These are phyloP conservation scores for Stenocarpella maydis DNA, from an alignment of 2,329 filamentous ascomycete genomes.

Conservation along the genomic window DNA sequence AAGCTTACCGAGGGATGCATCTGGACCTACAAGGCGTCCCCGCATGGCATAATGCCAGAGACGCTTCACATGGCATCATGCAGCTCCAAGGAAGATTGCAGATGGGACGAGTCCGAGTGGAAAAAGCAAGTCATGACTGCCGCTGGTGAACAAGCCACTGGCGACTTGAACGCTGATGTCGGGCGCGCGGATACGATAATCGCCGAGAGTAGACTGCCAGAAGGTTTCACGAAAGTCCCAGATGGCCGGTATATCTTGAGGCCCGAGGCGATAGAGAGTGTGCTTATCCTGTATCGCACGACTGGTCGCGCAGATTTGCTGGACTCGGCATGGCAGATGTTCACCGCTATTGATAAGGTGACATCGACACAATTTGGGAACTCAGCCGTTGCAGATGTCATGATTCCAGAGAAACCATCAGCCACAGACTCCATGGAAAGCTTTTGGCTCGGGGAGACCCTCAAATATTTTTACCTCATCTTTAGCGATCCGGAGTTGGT, in stretches of 20 bases:
- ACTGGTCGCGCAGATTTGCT: constrained; percentile 31
- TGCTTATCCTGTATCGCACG: constrained; percentile 31
- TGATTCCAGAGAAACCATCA: neutral
- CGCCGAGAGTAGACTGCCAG: constrained; percentile 17
- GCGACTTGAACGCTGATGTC: constrained; percentile 22
- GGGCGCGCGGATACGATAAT: constrained; percentile 20
- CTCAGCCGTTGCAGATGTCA: constrained; percentile 30
- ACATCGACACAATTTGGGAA: constrained; percentile 29
- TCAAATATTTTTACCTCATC: constrained; percentile 35
- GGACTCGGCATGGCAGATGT: constrained; percentile 33
- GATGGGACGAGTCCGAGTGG: constrained; percentile 43
- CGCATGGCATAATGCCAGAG: constrained; percentile 62
- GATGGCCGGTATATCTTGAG: constrained; percentile 34
- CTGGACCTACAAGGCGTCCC: constrained; percentile 58
- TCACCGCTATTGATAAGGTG: constrained; percentile 23
- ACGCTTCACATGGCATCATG: constrained; percentile 54
- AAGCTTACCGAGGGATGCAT: constrained; percentile 60
- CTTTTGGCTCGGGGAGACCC: constrained; percentile 35
- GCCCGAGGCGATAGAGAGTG: constrained; percentile 35
- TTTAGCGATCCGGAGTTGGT: constrained; percentile 26
- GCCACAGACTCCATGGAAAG: constrained; percentile 35
- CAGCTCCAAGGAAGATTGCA: constrained; percentile 38
- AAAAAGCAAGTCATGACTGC: constrained; percentile 36
- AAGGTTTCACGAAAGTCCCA: constrained; percentile 22
- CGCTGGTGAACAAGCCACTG: constrained; percentile 25